These are phyloP conservation scores for Pochonia chlamydosporia DNA, from an alignment of 2,329 filamentous ascomycete genomes.

Conservation along the genomic window DNA sequence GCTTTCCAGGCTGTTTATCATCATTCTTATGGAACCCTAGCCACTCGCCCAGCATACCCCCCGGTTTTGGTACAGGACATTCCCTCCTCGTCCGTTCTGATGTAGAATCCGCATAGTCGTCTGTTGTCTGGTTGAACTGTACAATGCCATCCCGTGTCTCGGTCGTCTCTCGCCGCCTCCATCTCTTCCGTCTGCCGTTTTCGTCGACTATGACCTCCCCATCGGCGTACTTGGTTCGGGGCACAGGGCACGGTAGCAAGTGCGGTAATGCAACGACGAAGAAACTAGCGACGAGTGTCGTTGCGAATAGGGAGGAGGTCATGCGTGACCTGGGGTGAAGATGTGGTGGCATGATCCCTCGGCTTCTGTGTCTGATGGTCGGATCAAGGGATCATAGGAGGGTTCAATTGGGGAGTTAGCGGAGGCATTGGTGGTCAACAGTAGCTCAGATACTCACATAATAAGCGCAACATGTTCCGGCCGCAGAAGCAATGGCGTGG, in stretches of 20 bases:
- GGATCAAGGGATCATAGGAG: constrained; percentile 4
- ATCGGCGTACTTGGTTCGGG: constrained; percentile 69
- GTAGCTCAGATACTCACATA: constrained; percentile 11
- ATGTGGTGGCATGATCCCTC: constrained; percentile 66
- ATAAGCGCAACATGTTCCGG: constrained; percentile 14
- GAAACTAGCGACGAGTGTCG: constrained; percentile 85
- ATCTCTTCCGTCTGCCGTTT: constrained; percentile 38
- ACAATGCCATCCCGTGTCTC: constrained; percentile 41
- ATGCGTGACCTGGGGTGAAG: constrained; percentile 90
- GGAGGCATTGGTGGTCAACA: neutral
- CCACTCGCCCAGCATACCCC: constrained; percentile 69
- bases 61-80: constrained; percentile 89
- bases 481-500: constrained; percentile 1
- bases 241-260: constrained; percentile 83
- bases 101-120: constrained; percentile 27
- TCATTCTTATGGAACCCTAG: constrained; percentile 57
- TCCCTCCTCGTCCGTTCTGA: constrained; percentile 54
- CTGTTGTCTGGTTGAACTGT: constrained; percentile 37
- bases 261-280: constrained; percentile 89
- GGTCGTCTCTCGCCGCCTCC: constrained; percentile 31
- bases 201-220: constrained; percentile 45
- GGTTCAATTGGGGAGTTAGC: constrained; percentile 7
- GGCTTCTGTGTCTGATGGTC: neutral
- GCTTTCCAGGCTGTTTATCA: constrained; percentile 14
- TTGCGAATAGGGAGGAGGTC: constrained; percentile 90